Base-by-base conservation (phyloP, 441 rosid genomes). In the Jatropha multifida region DNA sequence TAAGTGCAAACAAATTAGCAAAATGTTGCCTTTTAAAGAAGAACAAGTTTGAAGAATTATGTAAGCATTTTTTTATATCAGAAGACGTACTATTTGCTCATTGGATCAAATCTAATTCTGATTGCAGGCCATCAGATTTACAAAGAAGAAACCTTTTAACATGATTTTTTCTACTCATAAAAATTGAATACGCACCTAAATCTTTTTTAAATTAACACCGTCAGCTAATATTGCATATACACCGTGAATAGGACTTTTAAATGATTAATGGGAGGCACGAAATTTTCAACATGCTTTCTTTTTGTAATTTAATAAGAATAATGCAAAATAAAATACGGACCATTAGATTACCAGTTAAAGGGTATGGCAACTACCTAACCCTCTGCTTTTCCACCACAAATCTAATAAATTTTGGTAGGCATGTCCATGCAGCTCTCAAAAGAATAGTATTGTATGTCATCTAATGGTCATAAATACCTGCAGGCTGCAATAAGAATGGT, bases 391-490 rank as follows among this genome's bases (percentile, higher is more conserved):
- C 64, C 54, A 41, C 54, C 40, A 20, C 62, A 17, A 60, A 60
- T 41, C 67, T 23, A 46, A 68, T 49, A 6, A 44, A 59, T 42
- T 27, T 44, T 59, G 74, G 74, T 32, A 59, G 66, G 23, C 55
- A 71, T 42, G 65, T 20, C 38, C 40, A 6, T 40, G 74, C 46
- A 2, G 20, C 52, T 71, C 51, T 12, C 52, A 13, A 23, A 8
- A 26, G 0, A 1, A 44, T 44, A 59, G 20, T 8, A 23, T 4
- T 67, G 2, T n/a, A 8, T 2, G 44, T 42, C 72, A 51, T 49
- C 72, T 68, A 68, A 68, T 49, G 20, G 23, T 68, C 72, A 14
- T 49, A 15, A 23, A 15, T 49, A 68, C 72, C 72, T 49, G 44
- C 23, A 23, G 23, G 23, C 23, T 23, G 23, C 44, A 68, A 52